Evolutionary conservation across 1,284 basidiomycete genomes (phyloP), one percentile per base, ranked within the genome.

Genomic region (Tremellales sp.): DNA sequence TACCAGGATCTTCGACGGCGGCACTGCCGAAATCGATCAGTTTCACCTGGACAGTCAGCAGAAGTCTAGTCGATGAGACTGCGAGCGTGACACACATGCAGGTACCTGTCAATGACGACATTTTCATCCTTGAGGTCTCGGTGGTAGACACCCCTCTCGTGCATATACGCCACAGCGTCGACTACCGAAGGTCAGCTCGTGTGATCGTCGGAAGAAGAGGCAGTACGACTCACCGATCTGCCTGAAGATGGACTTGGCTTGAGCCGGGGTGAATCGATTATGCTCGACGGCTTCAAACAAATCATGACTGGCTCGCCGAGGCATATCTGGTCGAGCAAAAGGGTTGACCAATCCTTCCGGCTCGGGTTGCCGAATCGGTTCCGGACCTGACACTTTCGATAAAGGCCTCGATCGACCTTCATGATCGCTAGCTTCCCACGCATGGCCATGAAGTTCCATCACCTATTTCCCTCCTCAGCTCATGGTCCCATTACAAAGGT

Each of bases 111-210:
- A 51, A 94, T 83, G 48, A 93, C 84, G 44, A 92, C 75, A 64
- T 96, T 96, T 73, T 96, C 91, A 65, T 94, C 91, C 70, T 96
- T 96, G 74, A 96, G 86, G 67, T 96, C 91, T 45, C 91, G 85
- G 68, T 96, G 90, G 21, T 82, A 83, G 54, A 94, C 85, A 4
- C 90, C 89, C 44, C 81, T 80, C 31, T 73, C 75, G 51, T 89
- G 81, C 27, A 96, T 79, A 65, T 91, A 87, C 59, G 81, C 75
- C 17, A 92, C 86, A 21, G 85, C 88, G 52, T 90, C 86, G 49
- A 90, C 87, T 68, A 26, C 7, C 35, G 24, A 45, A 25, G 17
- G 23, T 13, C 25, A 21, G 25, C 10, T 3, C 33, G n/a, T n/a
- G n/a, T n/a, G n/a, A n/a, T n/a, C n/a, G n/a, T n/a, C n/a, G n/a